phyloP scores from a whole-genome alignment of 75 land plant genomes.

The Selaginella tamariscina region DNA sequence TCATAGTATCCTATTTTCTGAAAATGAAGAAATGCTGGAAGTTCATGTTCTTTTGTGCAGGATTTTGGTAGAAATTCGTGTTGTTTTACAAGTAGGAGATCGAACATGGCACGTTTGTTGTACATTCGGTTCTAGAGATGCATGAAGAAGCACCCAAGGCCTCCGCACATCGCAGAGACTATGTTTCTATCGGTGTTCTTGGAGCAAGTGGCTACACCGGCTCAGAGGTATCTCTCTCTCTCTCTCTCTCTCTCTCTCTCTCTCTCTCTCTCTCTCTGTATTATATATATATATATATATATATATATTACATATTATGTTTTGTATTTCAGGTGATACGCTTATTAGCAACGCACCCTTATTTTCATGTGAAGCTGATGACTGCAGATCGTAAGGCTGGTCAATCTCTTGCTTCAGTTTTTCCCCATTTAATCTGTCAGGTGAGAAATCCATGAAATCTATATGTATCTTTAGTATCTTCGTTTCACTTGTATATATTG shows the following conservation, averaged over 20 bases:
- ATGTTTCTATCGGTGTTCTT: conserved; percentile 67
- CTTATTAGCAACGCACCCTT: conserved; percentile 78
- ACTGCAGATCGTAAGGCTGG: conserved; percentile 99
- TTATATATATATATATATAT: too few species aligned
- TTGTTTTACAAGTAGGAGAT: too few species aligned
- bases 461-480: background rate
- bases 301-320: too few species aligned
- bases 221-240: conserved; percentile 50
- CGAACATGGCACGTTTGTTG: too few species aligned
- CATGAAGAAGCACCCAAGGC: too few species aligned
- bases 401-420: conserved; percentile 75
- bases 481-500: background rate
- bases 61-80: too few species aligned
- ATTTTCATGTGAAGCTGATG: conserved; percentile 59
- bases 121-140: too few species aligned
- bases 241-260: background rate
- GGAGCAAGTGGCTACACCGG: conserved; percentile 99
- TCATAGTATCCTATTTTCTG: too few species aligned
- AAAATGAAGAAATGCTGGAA: too few species aligned
- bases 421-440: conserved; percentile 74
- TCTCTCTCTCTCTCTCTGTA: too few species aligned
- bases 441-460: conserved; percentile 24
- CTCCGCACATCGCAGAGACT: too few species aligned
- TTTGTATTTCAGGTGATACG: conserved; percentile 50
- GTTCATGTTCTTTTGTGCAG: too few species aligned